Evolutionary conservation across 345 rosid species (phyloP).

Genomic region (Arabidopsis arenosa): DNA sequence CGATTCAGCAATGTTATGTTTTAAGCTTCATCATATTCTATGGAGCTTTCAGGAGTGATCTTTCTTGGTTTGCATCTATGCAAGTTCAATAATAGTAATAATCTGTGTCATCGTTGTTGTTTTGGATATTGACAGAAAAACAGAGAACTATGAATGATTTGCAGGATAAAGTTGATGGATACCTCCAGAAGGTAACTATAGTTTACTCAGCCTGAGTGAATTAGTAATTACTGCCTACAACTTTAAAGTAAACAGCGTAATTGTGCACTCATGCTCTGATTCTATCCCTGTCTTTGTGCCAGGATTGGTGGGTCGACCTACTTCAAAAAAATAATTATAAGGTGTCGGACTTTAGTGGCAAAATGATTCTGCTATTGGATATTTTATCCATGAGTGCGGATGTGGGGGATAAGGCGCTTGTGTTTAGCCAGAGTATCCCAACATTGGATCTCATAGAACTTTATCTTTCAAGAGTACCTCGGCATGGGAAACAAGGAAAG

Average conservation of each 20-base stretch:
- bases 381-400: constrained; percentile 77
- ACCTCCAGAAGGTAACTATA: constrained; percentile 68
- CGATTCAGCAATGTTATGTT: neutral
- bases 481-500: constrained; percentile 75
- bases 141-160: constrained; percentile 53
- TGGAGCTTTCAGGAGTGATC: constrained; percentile 5
- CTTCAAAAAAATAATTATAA: constrained; percentile 73
- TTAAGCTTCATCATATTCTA: constrained; percentile 9
- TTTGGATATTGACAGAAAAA: constrained; percentile 60
- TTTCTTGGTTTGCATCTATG: constrained; percentile 18
- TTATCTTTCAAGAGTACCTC: constrained; percentile 82
- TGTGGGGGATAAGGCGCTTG: constrained; percentile 86
- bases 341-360: constrained; percentile 81
- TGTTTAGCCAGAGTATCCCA: constrained; percentile 99
- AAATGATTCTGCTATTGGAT: constrained; percentile 96
- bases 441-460: constrained; percentile 96
- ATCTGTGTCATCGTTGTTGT: constrained; percentile 27
- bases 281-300: constrained; percentile 37
- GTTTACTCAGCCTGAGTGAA: constrained; percentile 9
- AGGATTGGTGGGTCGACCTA: constrained; percentile 99
- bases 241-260: constrained; percentile 7
- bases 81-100: neutral
- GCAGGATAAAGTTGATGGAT: constrained; percentile 68
- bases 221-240: constrained; percentile 15
- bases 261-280: neutral